phyloP scores from a whole-genome alignment of 2,329 filamentous ascomycete genomes.

The Scedosporium apiospermum region DNA sequence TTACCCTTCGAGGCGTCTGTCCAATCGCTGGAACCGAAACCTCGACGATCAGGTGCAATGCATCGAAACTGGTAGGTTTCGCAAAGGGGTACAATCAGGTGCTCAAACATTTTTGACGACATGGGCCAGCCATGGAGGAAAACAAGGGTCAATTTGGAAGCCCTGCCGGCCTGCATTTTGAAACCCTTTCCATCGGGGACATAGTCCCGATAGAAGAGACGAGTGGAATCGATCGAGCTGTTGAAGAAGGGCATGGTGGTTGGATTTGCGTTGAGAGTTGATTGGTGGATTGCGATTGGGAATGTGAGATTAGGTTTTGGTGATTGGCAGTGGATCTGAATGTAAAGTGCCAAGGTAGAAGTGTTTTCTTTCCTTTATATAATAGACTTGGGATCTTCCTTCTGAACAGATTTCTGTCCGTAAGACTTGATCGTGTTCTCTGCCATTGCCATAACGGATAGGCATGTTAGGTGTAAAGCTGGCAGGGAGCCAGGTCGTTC shows the following conservation, averaged over 20 bases:
- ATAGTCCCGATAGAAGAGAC: conserved; percentile 2
- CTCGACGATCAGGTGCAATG: conserved; percentile 1
- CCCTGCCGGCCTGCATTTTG: background rate
- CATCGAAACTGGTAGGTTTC: conserved; percentile 1
- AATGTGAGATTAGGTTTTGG: background rate
- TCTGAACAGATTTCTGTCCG: too few species aligned
- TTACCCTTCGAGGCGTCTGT: background rate
- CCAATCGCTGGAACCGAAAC: conserved; percentile 3
- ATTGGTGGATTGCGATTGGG: background rate
- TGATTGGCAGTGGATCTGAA: too few species aligned
- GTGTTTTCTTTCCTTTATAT: too few species aligned
- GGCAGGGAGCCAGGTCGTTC: too few species aligned
- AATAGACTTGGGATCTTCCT: too few species aligned
- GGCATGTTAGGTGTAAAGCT: too few species aligned
- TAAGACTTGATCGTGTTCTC: too few species aligned
- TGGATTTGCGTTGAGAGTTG: background rate
- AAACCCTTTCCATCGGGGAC: background rate
- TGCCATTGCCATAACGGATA: too few species aligned
- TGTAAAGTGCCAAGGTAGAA: too few species aligned
- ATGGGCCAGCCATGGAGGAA: conserved; percentile 5
- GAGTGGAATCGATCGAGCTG: conserved; percentile 1
- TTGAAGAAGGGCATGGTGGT: conserved; percentile 2
- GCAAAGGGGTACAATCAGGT: background rate
- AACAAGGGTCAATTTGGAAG: background rate
- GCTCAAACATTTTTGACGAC: conserved; percentile 3